Conservation (phyloP, 495 filamentous ascomycete genomes). For the Penicillium ochrochloron region DNA sequence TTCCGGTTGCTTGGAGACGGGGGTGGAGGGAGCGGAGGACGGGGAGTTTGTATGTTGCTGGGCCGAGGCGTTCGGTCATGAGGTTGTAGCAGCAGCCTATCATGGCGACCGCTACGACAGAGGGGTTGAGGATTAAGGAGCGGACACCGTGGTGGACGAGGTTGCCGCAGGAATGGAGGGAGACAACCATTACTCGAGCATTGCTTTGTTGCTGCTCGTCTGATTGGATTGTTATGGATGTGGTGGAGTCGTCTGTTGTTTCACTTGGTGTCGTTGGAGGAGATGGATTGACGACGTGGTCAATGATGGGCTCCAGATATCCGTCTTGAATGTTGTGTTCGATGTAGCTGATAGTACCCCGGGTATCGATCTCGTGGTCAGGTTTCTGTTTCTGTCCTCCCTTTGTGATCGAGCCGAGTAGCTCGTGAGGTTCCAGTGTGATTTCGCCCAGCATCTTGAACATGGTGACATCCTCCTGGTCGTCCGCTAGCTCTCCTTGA, state of each 20-base stretch:
- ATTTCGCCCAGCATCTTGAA: constrained; percentile 48
- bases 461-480: constrained; percentile 37
- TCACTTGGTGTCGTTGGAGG: constrained; percentile 6
- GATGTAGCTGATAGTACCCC: constrained; percentile 54
- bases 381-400: constrained; percentile 31
- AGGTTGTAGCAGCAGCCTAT: constrained; percentile 99
- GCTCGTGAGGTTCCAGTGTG: constrained; percentile 40
- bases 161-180: constrained; percentile 96
- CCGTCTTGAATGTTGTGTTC: constrained; percentile 61
- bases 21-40: constrained; percentile 62
- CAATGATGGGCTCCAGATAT: constrained; percentile 73
- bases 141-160: constrained; percentile 93
- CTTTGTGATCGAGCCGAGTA: constrained; percentile 19
- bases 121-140: constrained; percentile 79
- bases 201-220: constrained; percentile 27
- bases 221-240: constrained; percentile 8
- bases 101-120: constrained; percentile 85
- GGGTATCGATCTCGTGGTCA: constrained; percentile 27
- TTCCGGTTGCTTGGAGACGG: constrained; percentile 60
- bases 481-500: constrained; percentile 38
- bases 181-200: constrained; percentile 78
- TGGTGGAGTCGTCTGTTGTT: constrained; percentile 16
- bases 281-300: constrained; percentile 60
- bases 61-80: constrained; percentile 84
- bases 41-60: constrained; percentile 82